phyloP scores from a whole-genome alignment of 2,329 filamentous ascomycete genomes.

The Macrophomina phaseolina region DNA sequence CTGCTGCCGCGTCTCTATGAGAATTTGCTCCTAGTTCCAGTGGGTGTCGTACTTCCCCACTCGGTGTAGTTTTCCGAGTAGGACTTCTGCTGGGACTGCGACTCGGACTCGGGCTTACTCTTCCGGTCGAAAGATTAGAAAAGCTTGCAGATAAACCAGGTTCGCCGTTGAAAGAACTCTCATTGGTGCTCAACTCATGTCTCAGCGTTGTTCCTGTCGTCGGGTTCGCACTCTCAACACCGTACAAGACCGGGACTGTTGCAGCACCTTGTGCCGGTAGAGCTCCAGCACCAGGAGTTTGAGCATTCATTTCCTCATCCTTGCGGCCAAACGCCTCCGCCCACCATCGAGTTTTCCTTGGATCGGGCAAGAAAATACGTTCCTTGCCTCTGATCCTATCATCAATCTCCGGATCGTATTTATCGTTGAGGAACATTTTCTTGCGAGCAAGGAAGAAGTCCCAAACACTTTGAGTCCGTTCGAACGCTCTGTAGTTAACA shows the following conservation, averaged over 20 bases:
- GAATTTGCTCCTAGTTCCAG: constrained; percentile 46
- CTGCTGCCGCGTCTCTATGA: constrained; percentile 23
- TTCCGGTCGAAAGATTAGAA: constrained; percentile 38
- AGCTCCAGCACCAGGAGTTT: constrained; percentile 30
- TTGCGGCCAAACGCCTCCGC: constrained; percentile 82
- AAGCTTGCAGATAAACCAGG: constrained; percentile 38
- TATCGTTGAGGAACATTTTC: constrained; percentile 80
- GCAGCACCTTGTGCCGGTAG: constrained; percentile 34
- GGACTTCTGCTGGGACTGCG: constrained; percentile 30
- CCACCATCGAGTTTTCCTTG: constrained; percentile 91
- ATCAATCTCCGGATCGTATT: constrained; percentile 76
- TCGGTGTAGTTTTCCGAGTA: constrained; percentile 25
- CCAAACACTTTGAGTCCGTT: constrained; percentile 88
- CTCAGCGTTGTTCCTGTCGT: constrained; percentile 39
- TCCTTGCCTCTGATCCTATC: constrained; percentile 81
- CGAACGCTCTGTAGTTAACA: constrained; percentile 68
- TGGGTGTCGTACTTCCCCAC: constrained; percentile 31
- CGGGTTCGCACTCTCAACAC: constrained; percentile 41
- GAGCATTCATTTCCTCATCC: constrained; percentile 92
- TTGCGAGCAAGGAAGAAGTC: constrained; percentile 87
- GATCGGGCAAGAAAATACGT: constrained; percentile 79
- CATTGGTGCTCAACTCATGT: constrained; percentile 35
- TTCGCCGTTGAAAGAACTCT: constrained; percentile 25
- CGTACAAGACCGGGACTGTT: constrained; percentile 41
- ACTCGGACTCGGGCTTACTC: constrained; percentile 34